Evolutionary conservation across 1,284 basidiomycete species (phyloP).

Genomic region (Gastroboletus turbinatus): DNA sequence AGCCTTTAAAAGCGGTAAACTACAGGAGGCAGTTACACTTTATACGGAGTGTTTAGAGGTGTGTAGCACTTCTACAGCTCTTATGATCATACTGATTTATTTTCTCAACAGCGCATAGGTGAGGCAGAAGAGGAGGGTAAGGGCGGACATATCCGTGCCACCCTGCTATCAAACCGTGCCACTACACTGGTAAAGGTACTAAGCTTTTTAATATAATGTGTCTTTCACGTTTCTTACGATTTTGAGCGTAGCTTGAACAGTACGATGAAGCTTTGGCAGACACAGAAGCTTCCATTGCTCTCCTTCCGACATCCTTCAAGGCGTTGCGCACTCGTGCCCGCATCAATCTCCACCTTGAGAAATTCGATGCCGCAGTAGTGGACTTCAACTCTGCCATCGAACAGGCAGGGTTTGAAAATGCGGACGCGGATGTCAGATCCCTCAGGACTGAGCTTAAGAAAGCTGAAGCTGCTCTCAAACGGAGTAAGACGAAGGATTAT

Average conservation of each 20-base stretch:
- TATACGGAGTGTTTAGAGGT: slow-evolving; percentile 74
- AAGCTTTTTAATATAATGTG: neutral
- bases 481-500: slow-evolving; percentile 84
- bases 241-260: slow-evolving; percentile 50
- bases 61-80: slow-evolving; percentile 11
- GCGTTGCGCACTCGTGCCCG: slow-evolving; percentile 84
- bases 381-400: slow-evolving; percentile 82
- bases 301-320: slow-evolving; percentile 75
- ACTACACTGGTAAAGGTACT: slow-evolving; percentile 75
- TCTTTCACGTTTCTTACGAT: slow-evolving; percentile 8
- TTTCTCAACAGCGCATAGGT: slow-evolving; percentile 52
- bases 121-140: slow-evolving; percentile 62
- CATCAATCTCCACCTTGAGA: slow-evolving; percentile 72
- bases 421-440: slow-evolving; percentile 60
- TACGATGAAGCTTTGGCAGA: slow-evolving; percentile 72
- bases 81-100: neutral
- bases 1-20: slow-evolving; percentile 66
- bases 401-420: slow-evolving; percentile 59
- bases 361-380: slow-evolving; percentile 68
- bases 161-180: slow-evolving; percentile 81
- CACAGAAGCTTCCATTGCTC: slow-evolving; percentile 63
- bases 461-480: slow-evolving; percentile 75
- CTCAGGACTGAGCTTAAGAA: slow-evolving; percentile 71
- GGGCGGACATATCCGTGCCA: slow-evolving; percentile 77
- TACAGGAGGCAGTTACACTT: slow-evolving; percentile 64